phyloP scores from a whole-genome alignment of 768 basidiomycete species.

The Tylopilus sp. region DNA sequence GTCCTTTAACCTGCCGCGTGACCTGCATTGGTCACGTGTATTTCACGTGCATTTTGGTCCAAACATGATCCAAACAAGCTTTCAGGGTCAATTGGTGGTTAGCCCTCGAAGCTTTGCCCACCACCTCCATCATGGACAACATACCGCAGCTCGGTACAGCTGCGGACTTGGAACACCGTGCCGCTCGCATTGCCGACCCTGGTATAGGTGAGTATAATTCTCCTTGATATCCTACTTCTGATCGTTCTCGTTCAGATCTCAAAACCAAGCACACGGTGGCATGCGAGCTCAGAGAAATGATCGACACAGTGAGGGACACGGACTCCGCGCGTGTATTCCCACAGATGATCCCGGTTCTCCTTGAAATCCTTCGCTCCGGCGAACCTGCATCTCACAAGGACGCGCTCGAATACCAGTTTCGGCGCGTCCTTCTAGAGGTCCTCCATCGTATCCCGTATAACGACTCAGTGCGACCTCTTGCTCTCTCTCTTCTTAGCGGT shows the following conservation, averaged over 20 bases:
- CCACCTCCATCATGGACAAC: slow-evolving; percentile 38
- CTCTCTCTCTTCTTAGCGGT: slow-evolving; percentile 64
- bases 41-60: slow-evolving; percentile 28
- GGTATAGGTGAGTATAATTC: slow-evolving; percentile 50
- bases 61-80: slow-evolving; percentile 33
- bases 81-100: slow-evolving; percentile 25
- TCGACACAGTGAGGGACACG: slow-evolving; percentile 74
- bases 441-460: slow-evolving; percentile 82
- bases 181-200: slow-evolving; percentile 72
- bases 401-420: slow-evolving; percentile 72
- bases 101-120: not conserved
- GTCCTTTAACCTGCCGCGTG: no score
- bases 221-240: not conserved
- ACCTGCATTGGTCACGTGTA: slow-evolving; percentile 23
- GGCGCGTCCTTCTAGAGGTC: slow-evolving; percentile 84
- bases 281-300: slow-evolving; percentile 74
- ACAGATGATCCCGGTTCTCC: slow-evolving; percentile 67
- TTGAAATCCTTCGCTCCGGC: slow-evolving; percentile 68
- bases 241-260: slow-evolving; percentile 47
- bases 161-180: slow-evolving; percentile 66
- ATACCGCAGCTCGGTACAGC: slow-evolving; percentile 42
- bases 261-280: slow-evolving; percentile 68
- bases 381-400: slow-evolving; percentile 67
- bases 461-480: slow-evolving; percentile 72
- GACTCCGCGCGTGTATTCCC: slow-evolving; percentile 69